A percentile compares a stretch with the other conserved stretches of the same genome.
These are phyloP conservation scores for Kockovaella imperatae DNA, from an alignment of 768 basidiomycete species.

Conservation along the genomic window DNA sequence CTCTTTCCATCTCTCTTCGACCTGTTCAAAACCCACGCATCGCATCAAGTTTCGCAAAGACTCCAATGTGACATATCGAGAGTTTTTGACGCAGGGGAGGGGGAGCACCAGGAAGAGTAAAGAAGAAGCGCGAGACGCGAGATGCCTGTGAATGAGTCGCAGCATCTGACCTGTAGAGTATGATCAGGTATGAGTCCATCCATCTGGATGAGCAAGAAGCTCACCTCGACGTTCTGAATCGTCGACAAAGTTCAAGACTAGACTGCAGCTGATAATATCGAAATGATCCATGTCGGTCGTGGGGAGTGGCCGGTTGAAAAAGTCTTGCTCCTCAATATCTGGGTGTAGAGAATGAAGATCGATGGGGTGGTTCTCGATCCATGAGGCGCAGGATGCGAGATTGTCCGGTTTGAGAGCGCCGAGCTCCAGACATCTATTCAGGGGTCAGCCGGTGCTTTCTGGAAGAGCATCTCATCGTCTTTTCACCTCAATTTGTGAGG, in stretches of 20 bases:
- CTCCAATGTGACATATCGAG: slow-evolving; percentile 65
- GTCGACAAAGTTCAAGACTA: slow-evolving; percentile 85
- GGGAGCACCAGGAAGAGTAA: slow-evolving; percentile 54
- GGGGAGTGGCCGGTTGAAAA: slow-evolving; percentile 56
- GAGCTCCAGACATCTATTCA: slow-evolving; percentile 68
- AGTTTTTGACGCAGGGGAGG: slow-evolving; percentile 74
- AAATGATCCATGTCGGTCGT: slow-evolving; percentile 54
- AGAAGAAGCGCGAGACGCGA: slow-evolving; percentile 13
- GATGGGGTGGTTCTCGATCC: slow-evolving; percentile 69
- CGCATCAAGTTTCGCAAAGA: slow-evolving; percentile 48
- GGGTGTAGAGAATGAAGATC: slow-evolving; percentile 80
- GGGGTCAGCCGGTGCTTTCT: background rate
- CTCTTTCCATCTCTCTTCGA: slow-evolving; percentile 56
- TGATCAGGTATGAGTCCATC: background rate
- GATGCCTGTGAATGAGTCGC: slow-evolving; percentile 24
- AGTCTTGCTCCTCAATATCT: slow-evolving; percentile 75
- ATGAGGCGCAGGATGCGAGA: slow-evolving; percentile 57
- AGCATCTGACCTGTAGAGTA: slow-evolving; percentile 30
- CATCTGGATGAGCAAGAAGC: slow-evolving; percentile 9
- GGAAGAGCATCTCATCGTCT: background rate
- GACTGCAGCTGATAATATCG: slow-evolving; percentile 74
- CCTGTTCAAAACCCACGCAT: slow-evolving; percentile 57
- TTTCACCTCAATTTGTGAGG: slow-evolving; percentile 1
- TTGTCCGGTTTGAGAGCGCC: slow-evolving; percentile 82
- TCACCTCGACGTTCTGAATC: slow-evolving; percentile 66